phyloP scores from a whole-genome alignment of 2,329 filamentous ascomycete species.

The Monilinia aucupariae region DNA sequence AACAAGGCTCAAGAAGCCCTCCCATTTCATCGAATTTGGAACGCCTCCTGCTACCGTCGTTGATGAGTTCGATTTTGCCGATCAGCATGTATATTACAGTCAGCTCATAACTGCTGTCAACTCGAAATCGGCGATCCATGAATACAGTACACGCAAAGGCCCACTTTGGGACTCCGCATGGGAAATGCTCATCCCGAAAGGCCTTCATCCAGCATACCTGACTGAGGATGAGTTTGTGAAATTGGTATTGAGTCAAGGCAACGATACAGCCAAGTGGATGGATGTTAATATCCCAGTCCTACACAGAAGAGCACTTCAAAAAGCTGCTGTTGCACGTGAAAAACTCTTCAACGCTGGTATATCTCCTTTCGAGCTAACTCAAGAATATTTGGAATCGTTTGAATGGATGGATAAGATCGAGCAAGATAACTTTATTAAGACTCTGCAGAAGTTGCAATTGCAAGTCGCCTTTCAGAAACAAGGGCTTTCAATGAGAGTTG shows the following conservation, averaged over 20 bases:
- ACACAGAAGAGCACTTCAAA: slow-evolving; percentile 16
- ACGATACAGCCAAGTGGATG: slow-evolving; percentile 17
- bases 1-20: slow-evolving; percentile 9
- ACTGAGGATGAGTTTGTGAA: slow-evolving; percentile 19
- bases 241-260: slow-evolving; percentile 16
- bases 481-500: slow-evolving; percentile 16
- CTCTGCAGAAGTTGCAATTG: slow-evolving; percentile 10
- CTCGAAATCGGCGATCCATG: slow-evolving; percentile 8
- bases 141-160: slow-evolving; percentile 17
- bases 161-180: slow-evolving; percentile 19
- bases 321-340: slow-evolving; percentile 13
- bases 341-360: slow-evolving; percentile 18
- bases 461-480: slow-evolving; percentile 15
- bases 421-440: slow-evolving; percentile 19
- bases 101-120: slow-evolving; percentile 3
- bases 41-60: slow-evolving; percentile 1
- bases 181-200: slow-evolving; percentile 17
- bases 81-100: slow-evolving; percentile 12
- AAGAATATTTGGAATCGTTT: slow-evolving; percentile 17
- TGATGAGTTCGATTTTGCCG: slow-evolving; percentile 16
- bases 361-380: slow-evolving; percentile 18
- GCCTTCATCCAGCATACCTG: slow-evolving; percentile 20
- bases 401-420: slow-evolving; percentile 22
- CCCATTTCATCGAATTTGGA: not conserved
- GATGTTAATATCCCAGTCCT: slow-evolving; percentile 12